Conservation (phyloP, 177 flowering plant genomes). For the Telopea speciosissima region DNA sequence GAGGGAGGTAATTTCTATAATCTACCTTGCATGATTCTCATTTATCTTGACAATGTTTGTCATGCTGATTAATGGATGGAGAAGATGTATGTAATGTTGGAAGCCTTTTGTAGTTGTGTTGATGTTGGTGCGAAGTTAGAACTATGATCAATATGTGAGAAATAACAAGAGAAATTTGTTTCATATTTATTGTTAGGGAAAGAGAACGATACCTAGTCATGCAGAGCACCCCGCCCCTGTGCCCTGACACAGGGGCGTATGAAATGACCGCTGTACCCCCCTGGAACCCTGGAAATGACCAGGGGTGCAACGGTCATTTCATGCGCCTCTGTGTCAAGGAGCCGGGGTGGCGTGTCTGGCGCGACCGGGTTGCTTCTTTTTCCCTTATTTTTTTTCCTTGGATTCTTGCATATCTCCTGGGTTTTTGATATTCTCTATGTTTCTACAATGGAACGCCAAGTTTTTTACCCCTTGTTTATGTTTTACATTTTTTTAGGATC, state of each 20-base stretch:
- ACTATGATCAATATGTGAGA: neutral
- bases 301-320: no score
- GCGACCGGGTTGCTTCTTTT: no score
- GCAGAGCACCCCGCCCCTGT: no score
- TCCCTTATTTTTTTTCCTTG: no score
- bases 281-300: no score
- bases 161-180: neutral
- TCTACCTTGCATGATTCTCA: neutral
- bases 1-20: conserved; percentile 48
- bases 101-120: neutral
- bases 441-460: neutral
- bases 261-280: no score
- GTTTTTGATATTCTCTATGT: neutral
- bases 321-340: no score
- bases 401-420: neutral
- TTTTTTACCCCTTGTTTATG: no score
- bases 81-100: neutral
- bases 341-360: no score
- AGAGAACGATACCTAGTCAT: no score
- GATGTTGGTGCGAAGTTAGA: neutral
- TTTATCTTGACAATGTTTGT: neutral
- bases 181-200: no score
- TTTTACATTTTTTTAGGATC: neutral
- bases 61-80: neutral
- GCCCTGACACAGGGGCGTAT: no score